phyloP scores from a whole-genome alignment of 2,329 filamentous ascomycete species.

The Diaporthe sp. region DNA sequence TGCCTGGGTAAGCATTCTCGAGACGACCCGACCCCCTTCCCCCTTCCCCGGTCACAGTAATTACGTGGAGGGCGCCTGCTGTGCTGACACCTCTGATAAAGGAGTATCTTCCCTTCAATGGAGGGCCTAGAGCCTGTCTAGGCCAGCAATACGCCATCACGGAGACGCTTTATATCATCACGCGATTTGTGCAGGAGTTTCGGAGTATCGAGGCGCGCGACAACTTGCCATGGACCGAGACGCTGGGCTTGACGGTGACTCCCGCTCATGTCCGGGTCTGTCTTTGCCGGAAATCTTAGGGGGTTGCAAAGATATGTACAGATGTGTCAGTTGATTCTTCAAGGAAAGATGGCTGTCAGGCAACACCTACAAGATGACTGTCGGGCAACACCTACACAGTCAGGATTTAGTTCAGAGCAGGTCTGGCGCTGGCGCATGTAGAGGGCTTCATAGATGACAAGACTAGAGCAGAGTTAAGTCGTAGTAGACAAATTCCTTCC shows the following conservation, averaged over 20 bases:
- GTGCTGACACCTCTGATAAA: slow-evolving; percentile 40
- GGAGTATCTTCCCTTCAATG: slow-evolving; percentile 54
- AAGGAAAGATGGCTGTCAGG: background rate
- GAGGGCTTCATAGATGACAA: background rate
- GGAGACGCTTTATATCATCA: slow-evolving; percentile 1
- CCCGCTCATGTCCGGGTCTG: background rate
- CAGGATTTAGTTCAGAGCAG: background rate
- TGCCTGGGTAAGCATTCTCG: slow-evolving; percentile 1
- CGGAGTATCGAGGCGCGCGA: background rate
- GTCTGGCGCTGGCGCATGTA: background rate
- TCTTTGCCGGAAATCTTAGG: background rate
- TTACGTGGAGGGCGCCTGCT: fast-evolving
- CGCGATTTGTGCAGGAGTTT: slow-evolving; percentile 15
- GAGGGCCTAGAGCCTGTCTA: slow-evolving; percentile 52
- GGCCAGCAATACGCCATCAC: slow-evolving; percentile 41
- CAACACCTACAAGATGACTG: background rate
- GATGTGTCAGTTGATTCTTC: background rate
- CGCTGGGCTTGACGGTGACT: slow-evolving; percentile 14
- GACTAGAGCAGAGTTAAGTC: background rate
- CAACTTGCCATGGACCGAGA: background rate
- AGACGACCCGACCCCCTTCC: too few species aligned
- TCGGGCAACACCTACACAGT: background rate
- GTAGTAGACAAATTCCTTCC: background rate
- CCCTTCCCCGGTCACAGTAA: background rate
- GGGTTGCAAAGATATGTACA: background rate